Conservation (phyloP, 257 asterid species). For the Primulina eburnea region DNA sequence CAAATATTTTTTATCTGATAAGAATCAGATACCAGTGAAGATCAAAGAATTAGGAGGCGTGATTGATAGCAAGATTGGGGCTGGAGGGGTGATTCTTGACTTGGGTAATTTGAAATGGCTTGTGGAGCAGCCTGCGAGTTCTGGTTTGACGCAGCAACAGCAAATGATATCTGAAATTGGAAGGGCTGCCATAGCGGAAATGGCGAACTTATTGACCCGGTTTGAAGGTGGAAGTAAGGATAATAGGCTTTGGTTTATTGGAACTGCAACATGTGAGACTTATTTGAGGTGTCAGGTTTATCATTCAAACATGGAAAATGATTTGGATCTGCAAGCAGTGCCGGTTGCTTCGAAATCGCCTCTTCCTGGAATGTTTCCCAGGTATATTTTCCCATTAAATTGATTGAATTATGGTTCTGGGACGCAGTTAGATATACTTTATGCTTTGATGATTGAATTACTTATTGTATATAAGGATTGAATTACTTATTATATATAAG, state of each 20-base stretch:
- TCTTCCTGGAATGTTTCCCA: constrained; percentile 63
- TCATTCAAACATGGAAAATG: constrained; percentile 90
- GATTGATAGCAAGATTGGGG: constrained; percentile 46
- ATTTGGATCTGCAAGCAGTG: constrained; percentile 96
- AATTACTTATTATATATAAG: background rate
- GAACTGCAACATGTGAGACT: constrained; percentile 93
- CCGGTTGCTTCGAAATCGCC: constrained; percentile 83
- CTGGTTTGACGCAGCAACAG: constrained; percentile 40
- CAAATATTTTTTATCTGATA: constrained; percentile 45
- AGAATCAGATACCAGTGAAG: constrained; percentile 38
- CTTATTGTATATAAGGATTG: background rate
- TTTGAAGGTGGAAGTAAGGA: constrained; percentile 30
- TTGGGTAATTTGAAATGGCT: constrained; percentile 97
- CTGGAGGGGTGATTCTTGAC: constrained; percentile 70
- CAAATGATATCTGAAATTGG: constrained; percentile 60
- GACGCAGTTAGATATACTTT: background rate
- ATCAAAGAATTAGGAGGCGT: constrained; percentile 53
- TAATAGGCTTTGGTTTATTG: constrained; percentile 72
- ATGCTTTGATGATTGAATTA: constrained; percentile 6
- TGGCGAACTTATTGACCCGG: constrained; percentile 47
- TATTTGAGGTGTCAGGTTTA: constrained; percentile 90
- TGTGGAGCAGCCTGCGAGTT: constrained; percentile 60
- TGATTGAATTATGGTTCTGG: background rate
- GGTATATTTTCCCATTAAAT: constrained; percentile 40
- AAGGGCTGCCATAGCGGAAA: constrained; percentile 57